phyloP scores from a whole-genome alignment of 257 asterid species.

The Galeopsis tetrahit region DNA sequence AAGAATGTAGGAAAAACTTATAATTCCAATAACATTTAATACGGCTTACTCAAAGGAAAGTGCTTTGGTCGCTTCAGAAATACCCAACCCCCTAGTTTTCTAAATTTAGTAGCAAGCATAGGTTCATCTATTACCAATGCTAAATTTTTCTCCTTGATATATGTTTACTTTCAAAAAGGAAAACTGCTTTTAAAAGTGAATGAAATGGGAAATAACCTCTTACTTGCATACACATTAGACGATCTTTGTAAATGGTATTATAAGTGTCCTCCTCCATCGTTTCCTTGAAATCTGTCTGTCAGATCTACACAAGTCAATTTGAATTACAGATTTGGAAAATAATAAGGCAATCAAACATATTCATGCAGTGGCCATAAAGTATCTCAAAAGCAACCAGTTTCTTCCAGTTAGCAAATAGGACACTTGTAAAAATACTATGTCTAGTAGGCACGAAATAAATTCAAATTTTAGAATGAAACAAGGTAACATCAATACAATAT shows the following conservation, averaged over 20 bases:
- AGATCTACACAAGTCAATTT: slow-evolving; percentile 38
- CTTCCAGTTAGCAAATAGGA: slow-evolving; percentile 14
- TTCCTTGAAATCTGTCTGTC: slow-evolving; percentile 34
- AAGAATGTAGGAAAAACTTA: too few relatives aligned
- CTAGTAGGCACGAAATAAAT: neutral
- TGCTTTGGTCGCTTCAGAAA: too few relatives aligned
- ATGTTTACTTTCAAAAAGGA: neutral
- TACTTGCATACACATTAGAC: slow-evolving; percentile 58
- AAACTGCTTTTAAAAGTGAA: neutral
- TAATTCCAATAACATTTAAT: too few relatives aligned
- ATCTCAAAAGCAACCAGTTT: slow-evolving; percentile 6
- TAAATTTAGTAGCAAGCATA: too few relatives aligned
- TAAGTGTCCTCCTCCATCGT: slow-evolving; percentile 32
- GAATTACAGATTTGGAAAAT: slow-evolving; percentile 19
- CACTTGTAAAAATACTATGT: neutral
- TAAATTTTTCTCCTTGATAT: neutral
- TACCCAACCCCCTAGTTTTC: too few relatives aligned
- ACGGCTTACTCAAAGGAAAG: too few relatives aligned
- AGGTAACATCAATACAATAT: neutral
- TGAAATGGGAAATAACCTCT: slow-evolving; percentile 30
- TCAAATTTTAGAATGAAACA: neutral
- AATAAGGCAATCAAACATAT: neutral
- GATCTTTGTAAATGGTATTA: slow-evolving; percentile 52
- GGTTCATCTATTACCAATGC: neutral
- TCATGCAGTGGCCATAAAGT: slow-evolving; percentile 19